A percentile compares a stretch with the other conserved stretches of the same genome.
phyloP scores from a whole-genome alignment of 1,284 basidiomycete species.

The Naganishia sp. region DNA sequence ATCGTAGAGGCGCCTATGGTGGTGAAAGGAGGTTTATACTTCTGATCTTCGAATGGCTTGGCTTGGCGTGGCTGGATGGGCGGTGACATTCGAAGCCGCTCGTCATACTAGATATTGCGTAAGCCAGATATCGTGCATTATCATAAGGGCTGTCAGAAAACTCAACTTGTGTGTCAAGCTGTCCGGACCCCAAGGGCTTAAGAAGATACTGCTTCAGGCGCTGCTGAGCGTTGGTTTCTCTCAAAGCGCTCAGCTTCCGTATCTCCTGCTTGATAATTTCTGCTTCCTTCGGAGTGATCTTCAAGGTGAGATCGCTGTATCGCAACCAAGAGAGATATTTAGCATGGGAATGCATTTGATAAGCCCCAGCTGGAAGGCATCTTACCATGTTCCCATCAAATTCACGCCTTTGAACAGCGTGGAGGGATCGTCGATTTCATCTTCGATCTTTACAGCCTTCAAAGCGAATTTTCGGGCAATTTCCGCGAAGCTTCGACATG shows the following conservation, averaged over 20 bases:
- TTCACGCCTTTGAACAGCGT: not conserved
- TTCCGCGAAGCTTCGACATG: not conserved
- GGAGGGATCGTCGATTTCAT: not conserved
- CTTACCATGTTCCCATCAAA: constrained; percentile 13
- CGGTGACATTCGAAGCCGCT: not conserved
- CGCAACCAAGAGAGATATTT: not conserved
- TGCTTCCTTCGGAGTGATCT: constrained; percentile 2
- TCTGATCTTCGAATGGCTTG: too few species aligned
- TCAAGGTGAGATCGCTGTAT: constrained; percentile 5
- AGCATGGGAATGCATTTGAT: too few species aligned
- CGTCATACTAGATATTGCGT: not conserved
- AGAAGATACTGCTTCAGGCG: constrained; percentile 4
- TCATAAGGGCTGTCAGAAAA: too few species aligned
- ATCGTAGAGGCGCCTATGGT: not conserved
- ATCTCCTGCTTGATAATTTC: constrained; percentile 3
- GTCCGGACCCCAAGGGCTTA: not conserved
- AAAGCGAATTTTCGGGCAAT: not conserved
- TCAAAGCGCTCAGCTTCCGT: not conserved
- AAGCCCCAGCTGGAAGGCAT: too few species aligned
- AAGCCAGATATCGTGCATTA: too few species aligned
- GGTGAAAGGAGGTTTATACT: too few species aligned
- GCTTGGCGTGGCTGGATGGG: not conserved
- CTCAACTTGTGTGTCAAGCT: too few species aligned
- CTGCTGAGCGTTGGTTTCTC: not conserved
- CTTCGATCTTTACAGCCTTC: not conserved